Base-by-base conservation (phyloP, 2,329 filamentous ascomycete species). In the Chaetomiaceae sp. region DNA sequence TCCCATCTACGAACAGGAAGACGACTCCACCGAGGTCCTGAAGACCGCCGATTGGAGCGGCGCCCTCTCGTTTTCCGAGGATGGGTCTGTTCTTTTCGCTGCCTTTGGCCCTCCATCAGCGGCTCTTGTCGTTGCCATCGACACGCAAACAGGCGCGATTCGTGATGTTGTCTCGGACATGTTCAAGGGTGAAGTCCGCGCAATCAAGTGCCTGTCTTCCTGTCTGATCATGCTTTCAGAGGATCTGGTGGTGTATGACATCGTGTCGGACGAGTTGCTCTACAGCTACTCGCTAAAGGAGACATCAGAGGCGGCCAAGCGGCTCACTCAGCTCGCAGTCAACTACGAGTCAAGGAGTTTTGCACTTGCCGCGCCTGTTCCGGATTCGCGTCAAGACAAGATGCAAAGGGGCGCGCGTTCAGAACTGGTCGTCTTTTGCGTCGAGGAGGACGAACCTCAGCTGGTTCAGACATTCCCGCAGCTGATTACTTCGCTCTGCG, bases 21-120 rank as follows among this genome's bases (percentile, higher is more conserved):
- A 65, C 12, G 62, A 66, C 4, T 45, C 62, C 8, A 51, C 69
- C 20, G 55, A 56, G 26, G 19, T 33, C 5, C 54, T 47, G 63
- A 71, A 50, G 17, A 58, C 65, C 30, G 57, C 59, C 14, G 52
- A 54, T 14, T 56, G 61, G n/a, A 76, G 79, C 48, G 87, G 86
- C 12, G 79, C 78, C 36, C 65, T 96, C 33, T 73, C 82, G 19
- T 95, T 87, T 62, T 95, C 89, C 0, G 80, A 87, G 52, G 89
- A 95, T 62, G 88, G 87, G 1, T 94, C 88, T 11, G 79, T 86
- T 2, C 69, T 95, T n/a, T 88, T 88, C 41, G 81, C 82, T 38
- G 81, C 79, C 4, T 77, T 74, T 53, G 76, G 74, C 26, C 68
- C 69, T 24, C 62, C 68, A 9, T 73, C 78, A 39, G 69, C 76